Base-by-base conservation (phyloP, 306 rosid species). In the Pachyrhizus erosus region DNA sequence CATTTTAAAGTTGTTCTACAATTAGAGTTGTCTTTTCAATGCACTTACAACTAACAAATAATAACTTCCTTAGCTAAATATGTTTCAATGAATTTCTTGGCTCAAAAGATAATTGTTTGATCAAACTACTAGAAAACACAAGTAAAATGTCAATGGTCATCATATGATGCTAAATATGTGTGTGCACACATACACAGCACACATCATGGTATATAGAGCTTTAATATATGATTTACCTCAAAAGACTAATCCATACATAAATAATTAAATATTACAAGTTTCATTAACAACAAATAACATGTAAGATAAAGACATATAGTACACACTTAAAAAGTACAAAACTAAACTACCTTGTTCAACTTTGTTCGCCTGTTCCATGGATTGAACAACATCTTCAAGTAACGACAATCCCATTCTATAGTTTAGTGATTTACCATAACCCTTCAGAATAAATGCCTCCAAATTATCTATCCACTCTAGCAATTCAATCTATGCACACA, bases 391-490 rank as follows among this genome's bases (percentile, higher is more conserved):
- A 84, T 94, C 98, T 79, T 91, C 81, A 70, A 94, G 94, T 75
- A 94, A 85, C 24, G 97, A 94, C 81, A 88, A 70, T 82, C 98
- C 98, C 98, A 94, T 92, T 84, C 88, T 87, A 69, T 91, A 94
- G 84, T 92, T 94, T 77, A 94, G 2, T 70, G 98, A 87, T 8
- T 94, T 87, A 21, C 98, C 98, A 90, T 94, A 94, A 33, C 98
- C 98, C 89, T 94, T 94, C 84, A 94, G 84, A 77, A 92, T 86
- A 85, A 75, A 94, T 70, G 15, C 70, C 87, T 92, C 97, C 87
- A 94, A 79, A 55, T 94, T 97, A 86, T 94, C 97, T 73, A 94
- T 80, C 98, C 98, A 94, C 87, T 94, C 98, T 82, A 94, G 86
- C 88, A 92, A 85, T 68, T 79, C 77, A 75, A 94, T 86, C 98